A percentile compares a stretch with the other conserved stretches of the same genome.
phyloP scores from a whole-genome alignment of 495 filamentous ascomycete species.

The Aspergillus sclerotioniger region DNA sequence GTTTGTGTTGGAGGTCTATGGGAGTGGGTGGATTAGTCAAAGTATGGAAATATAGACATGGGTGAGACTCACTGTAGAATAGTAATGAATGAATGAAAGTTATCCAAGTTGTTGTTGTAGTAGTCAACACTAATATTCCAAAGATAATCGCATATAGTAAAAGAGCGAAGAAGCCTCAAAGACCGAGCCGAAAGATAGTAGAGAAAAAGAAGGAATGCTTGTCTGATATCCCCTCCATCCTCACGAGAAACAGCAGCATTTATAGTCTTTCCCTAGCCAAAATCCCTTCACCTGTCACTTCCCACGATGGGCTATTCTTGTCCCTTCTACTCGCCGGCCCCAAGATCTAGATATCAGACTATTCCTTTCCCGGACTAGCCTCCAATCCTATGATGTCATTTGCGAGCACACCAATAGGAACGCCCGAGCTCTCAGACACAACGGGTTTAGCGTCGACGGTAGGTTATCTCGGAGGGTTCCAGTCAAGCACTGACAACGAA shows the following conservation, averaged over 20 bases:
- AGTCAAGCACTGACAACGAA: no score
- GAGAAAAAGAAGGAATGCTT: neutral
- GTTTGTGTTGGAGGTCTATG: neutral
- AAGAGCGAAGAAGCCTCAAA: neutral
- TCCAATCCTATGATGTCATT: constrained; percentile 11
- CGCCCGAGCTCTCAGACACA: neutral
- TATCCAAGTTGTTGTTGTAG: neutral
- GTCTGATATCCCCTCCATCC: neutral
- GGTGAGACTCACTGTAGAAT: neutral
- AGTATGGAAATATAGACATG: neutral
- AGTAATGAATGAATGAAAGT: neutral
- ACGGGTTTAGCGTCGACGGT: neutral
- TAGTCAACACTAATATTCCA: neutral
- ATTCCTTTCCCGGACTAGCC: constrained; percentile 5
- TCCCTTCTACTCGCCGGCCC: neutral
- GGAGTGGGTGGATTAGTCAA: neutral
- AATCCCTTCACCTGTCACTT: neutral
- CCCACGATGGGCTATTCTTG: neutral
- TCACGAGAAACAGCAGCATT: neutral
- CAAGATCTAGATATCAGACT: constrained; percentile 5
- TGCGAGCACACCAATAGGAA: constrained; percentile 15
- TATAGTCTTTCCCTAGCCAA: neutral
- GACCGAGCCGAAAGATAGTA: neutral
- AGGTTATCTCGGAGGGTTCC: neutral
- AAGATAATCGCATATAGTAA: neutral